phyloP scores from a whole-genome alignment of 1,284 basidiomycete genomes.

The Kwoniella shivajii region DNA sequence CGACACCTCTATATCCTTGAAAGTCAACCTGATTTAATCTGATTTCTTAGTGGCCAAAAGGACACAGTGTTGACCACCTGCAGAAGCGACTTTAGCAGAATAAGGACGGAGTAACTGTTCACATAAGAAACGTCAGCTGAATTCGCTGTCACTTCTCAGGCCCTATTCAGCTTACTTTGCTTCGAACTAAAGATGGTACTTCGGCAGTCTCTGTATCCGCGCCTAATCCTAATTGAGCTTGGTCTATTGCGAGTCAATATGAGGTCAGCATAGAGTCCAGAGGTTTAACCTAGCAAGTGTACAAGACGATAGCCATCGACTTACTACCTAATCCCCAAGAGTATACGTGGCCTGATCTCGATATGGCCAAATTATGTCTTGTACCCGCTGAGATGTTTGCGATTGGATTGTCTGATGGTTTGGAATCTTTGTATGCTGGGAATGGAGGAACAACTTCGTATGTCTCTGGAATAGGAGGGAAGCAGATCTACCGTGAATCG shows the following conservation, averaged over 20 bases:
- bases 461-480: slow-evolving; percentile 61
- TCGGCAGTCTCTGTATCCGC: slow-evolving; percentile 54
- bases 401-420: slow-evolving; percentile 63
- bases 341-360: slow-evolving; percentile 74
- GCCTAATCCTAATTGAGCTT: slow-evolving; percentile 58
- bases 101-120: slow-evolving; percentile 51
- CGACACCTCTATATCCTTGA: too few relatives aligned
- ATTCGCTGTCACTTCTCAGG: background rate
- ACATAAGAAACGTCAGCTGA: background rate
- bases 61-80: slow-evolving; percentile 58
- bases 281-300: background rate
- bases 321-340: slow-evolving; percentile 79
- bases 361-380: slow-evolving; percentile 81
- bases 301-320: slow-evolving; percentile 23
- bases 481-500: slow-evolving; percentile 64
- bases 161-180: slow-evolving; percentile 63
- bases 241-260: slow-evolving; percentile 24
- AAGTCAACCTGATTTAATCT: too few relatives aligned
- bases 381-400: slow-evolving; percentile 74
- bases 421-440: slow-evolving; percentile 52
- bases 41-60: slow-evolving; percentile 32
- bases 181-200: slow-evolving; percentile 67
- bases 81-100: slow-evolving; percentile 52
- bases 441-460: slow-evolving; percentile 55
- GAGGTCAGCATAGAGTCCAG: background rate